A percentile compares a stretch with the other conserved stretches of the same genome.
Evolutionary conservation across 2,329 filamentous ascomycete genomes (phyloP).

Genomic region (Lachnellula suecica): DNA sequence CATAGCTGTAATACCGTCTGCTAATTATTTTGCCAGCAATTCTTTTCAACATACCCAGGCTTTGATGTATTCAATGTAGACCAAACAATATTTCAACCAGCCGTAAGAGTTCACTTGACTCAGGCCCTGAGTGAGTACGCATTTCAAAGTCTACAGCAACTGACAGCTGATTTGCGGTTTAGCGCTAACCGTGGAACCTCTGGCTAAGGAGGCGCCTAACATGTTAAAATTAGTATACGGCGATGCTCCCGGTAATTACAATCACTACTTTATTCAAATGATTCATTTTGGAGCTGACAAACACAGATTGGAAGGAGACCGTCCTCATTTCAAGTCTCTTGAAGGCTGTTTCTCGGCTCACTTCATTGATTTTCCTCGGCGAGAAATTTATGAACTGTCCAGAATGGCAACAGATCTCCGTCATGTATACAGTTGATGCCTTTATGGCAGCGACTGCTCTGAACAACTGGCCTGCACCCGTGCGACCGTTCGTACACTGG

Average conservation of each 20-base stretch:
- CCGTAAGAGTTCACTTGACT: slow-evolving; percentile 34
- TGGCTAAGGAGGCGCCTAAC: slow-evolving; percentile 36
- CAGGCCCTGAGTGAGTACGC: slow-evolving; percentile 29
- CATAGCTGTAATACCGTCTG: not conserved
- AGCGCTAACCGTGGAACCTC: slow-evolving; percentile 34
- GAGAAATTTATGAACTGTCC: slow-evolving; percentile 43
- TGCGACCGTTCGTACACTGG: slow-evolving; percentile 44
- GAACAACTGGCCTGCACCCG: slow-evolving; percentile 38
- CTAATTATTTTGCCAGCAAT: slow-evolving; percentile 32
- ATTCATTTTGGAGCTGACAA: not conserved
- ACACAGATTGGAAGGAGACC: slow-evolving; percentile 39
- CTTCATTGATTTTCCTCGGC: slow-evolving; percentile 49
- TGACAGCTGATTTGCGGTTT: too few species aligned
- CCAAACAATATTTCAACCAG: slow-evolving; percentile 31
- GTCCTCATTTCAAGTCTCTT: slow-evolving; percentile 38
- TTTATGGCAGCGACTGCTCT: slow-evolving; percentile 39
- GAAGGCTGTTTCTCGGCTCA: slow-evolving; percentile 46
- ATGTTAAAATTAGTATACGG: slow-evolving; percentile 36
- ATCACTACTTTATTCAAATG: not conserved
- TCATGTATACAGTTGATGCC: slow-evolving; percentile 42
- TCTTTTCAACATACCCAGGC: slow-evolving; percentile 34
- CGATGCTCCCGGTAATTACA: slow-evolving; percentile 8
- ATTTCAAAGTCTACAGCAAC: not conserved
- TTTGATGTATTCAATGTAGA: slow-evolving; percentile 31
- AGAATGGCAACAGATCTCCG: slow-evolving; percentile 45